Evolutionary conservation across 2,329 filamentous ascomycete species (phyloP).

Genomic region (Pseudogymnoascus sp.): DNA sequence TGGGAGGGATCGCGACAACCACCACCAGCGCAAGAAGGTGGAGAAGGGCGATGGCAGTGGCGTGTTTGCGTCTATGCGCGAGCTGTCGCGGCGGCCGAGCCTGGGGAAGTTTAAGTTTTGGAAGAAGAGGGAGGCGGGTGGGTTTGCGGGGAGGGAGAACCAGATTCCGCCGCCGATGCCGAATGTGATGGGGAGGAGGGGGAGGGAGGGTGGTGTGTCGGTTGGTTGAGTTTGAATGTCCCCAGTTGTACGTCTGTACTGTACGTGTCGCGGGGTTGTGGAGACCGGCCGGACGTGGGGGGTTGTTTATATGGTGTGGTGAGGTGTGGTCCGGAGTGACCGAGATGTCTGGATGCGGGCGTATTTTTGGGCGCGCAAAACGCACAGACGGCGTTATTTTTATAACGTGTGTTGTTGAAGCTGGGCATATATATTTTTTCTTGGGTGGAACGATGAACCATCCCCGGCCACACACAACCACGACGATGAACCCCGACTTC

Average conservation of each 20-base stretch:
- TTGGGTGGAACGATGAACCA: neutral
- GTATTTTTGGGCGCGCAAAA: neutral
- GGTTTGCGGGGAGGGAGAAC: neutral
- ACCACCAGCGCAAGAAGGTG: neutral
- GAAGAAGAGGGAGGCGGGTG: neutral
- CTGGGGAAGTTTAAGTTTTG: neutral
- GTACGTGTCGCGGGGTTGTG: neutral
- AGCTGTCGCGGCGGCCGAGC: neutral
- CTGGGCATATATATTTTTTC: neutral
- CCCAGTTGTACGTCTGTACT: neutral
- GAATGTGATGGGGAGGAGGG: conserved; percentile 2
- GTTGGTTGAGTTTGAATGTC: neutral
- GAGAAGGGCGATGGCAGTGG: neutral
- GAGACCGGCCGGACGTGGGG: neutral
- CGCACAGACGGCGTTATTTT: neutral
- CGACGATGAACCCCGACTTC: neutral
- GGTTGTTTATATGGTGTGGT: neutral
- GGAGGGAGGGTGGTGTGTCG: neutral
- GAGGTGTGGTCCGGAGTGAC: neutral
- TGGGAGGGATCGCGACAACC: neutral
- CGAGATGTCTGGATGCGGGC: neutral
- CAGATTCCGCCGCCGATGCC: neutral
- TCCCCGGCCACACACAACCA: neutral
- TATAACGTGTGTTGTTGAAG: neutral
- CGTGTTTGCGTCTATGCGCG: neutral